phyloP scores from a whole-genome alignment of 2,329 filamentous ascomycete genomes.

The Blumeriella jaapii region DNA sequence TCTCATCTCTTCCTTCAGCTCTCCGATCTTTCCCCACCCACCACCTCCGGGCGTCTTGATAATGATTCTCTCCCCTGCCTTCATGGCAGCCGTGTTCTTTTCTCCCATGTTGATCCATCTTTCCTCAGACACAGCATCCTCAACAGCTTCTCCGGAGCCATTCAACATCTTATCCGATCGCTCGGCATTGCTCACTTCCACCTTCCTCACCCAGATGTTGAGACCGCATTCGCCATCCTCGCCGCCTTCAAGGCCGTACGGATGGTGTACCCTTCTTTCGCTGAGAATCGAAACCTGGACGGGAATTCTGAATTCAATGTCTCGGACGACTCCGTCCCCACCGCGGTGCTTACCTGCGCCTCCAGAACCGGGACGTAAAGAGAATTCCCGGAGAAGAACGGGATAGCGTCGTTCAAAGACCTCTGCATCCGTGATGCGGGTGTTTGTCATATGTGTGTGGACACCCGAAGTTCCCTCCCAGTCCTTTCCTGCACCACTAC shows the following conservation, averaged over 20 bases:
- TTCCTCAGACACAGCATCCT: constrained; percentile 38
- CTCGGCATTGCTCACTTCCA: constrained; percentile 45
- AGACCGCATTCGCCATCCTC: constrained; percentile 66
- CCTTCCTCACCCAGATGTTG: constrained; percentile 77
- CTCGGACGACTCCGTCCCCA: constrained; percentile 66
- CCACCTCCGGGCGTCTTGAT: constrained; percentile 70
- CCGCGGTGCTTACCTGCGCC: constrained; percentile 55
- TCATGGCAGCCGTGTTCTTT: constrained; percentile 71
- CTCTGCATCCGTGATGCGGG: constrained; percentile 70
- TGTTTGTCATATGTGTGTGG: constrained; percentile 75
- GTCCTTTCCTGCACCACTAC: constrained; percentile 57
- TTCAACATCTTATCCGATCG: constrained; percentile 30
- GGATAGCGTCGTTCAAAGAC: constrained; percentile 70
- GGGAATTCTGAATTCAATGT: constrained; percentile 71
- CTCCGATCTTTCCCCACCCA: constrained; percentile 56
- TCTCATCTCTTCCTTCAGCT: constrained; percentile 38
- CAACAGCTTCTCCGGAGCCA: constrained; percentile 18
- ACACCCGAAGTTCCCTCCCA: constrained; percentile 54
- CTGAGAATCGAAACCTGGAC: constrained; percentile 70
- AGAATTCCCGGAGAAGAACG: constrained; percentile 60
- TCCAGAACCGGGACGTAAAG: constrained; percentile 48
- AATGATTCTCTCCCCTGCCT: constrained; percentile 66
- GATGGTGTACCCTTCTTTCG: constrained; percentile 63
- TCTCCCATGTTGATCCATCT: constrained; percentile 61
- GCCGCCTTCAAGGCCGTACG: constrained; percentile 77